phyloP scores from a whole-genome alignment of 106 monocot genomes.

The Narthecium ossifragum region DNA sequence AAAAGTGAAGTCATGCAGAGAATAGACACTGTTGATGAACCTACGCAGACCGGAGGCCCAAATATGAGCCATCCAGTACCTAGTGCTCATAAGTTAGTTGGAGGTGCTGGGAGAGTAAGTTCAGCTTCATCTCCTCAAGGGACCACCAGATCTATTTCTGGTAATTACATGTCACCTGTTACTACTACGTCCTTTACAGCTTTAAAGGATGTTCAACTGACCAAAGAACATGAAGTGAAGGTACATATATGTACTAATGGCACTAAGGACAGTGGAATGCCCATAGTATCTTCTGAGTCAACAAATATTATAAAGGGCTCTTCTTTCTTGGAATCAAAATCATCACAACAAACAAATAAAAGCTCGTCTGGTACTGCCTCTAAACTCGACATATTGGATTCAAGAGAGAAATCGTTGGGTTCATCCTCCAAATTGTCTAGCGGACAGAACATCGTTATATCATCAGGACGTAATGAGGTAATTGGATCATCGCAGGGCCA shows the following conservation, averaged over 20 bases:
- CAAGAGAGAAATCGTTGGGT: constrained; percentile 25
- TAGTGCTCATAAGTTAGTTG: constrained; percentile 12
- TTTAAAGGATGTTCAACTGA: constrained; percentile 14
- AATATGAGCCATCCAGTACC: constrained; percentile 2
- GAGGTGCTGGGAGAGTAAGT: constrained; percentile 28
- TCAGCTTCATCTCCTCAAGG: constrained; percentile 19
- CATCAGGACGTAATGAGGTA: constrained; percentile 13
- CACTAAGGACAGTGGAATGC: constrained; percentile 11
- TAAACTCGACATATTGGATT: constrained; percentile 25
- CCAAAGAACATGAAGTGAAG: constrained; percentile 28
- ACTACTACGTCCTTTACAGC: constrained; percentile 15
- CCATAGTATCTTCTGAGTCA: constrained; percentile 8
- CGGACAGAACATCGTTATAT: constrained; percentile 6
- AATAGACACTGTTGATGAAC: constrained; percentile 10
- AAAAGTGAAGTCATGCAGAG: too few species aligned
- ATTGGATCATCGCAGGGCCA: constrained; percentile 19
- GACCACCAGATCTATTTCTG: constrained; percentile 18
- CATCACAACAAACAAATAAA: constrained; percentile 31
- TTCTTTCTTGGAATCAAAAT: constrained; percentile 24
- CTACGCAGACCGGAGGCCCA: constrained; percentile 12
- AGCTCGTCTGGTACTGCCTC: constrained; percentile 18
- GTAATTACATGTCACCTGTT: constrained; percentile 12
- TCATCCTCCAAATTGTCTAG: constrained; percentile 29
- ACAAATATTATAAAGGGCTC: constrained; percentile 21
- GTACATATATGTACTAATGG: constrained; percentile 1